Percentiles rank a stretch among this genome's conserved stretches.
These are phyloP conservation scores for Aegilops longissima DNA, from an alignment of 176 grass and related monocot genomes.

Conservation along the genomic window DNA sequence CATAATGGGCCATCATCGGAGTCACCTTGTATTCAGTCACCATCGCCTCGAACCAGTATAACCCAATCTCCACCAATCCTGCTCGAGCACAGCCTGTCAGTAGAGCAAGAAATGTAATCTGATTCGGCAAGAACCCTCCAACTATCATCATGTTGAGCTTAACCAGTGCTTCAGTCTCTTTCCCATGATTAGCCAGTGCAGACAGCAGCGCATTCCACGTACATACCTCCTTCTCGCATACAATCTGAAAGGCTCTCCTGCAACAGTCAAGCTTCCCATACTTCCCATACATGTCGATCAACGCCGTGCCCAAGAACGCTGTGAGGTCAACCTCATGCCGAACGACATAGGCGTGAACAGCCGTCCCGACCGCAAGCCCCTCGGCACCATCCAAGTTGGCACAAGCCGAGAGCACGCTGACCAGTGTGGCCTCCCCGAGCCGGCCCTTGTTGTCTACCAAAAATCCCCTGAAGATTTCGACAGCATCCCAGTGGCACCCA, in stretches of 20 bases:
- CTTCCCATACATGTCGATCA: constrained; percentile 86
- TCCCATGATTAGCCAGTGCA: constrained; percentile 57
- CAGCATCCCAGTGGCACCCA: constrained; percentile 35
- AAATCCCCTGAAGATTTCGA: constrained; percentile 43
- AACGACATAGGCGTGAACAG: constrained; percentile 49
- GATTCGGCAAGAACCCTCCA: constrained; percentile 51
- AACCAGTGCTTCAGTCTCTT: constrained; percentile 50
- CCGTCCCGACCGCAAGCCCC: constrained; percentile 34
- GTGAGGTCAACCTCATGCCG: constrained; percentile 40
- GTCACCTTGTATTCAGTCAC: constrained; percentile 35
- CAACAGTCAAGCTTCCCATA: constrained; percentile 55
- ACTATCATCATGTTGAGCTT: constrained; percentile 48
- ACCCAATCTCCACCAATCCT: constrained; percentile 56
- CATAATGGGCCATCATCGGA: constrained; percentile 72
- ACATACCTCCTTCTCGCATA: constrained; percentile 40
- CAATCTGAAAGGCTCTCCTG: constrained; percentile 28
- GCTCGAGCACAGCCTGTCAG: constrained; percentile 57
- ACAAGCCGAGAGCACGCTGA: constrained; percentile 65
- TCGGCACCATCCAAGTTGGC: constrained; percentile 41
- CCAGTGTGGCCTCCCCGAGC: constrained; percentile 63
- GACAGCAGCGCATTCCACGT: constrained; percentile 68
- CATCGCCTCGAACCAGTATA: constrained; percentile 57
- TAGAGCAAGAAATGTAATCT: constrained; percentile 63
- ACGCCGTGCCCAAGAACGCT: constrained; percentile 56
- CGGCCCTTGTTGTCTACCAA: constrained; percentile 1